Percentiles rank a stretch among this genome's conserved stretches.
These are phyloP conservation scores for Thalia dealbata DNA, from an alignment of 176 grass and related monocot genomes.

Conservation along the genomic window DNA sequence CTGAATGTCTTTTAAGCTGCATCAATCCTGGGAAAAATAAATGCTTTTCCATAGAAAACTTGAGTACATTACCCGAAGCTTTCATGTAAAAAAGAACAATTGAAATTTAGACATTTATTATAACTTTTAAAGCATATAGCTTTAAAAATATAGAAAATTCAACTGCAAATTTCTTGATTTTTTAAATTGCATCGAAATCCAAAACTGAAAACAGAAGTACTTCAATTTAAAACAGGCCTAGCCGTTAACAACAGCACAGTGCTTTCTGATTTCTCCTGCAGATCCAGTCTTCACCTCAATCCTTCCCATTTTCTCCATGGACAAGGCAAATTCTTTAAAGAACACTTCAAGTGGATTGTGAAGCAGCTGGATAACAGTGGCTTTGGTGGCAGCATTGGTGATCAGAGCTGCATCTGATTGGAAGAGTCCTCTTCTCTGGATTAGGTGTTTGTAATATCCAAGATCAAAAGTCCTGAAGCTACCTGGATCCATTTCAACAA, in stretches of 20 bases:
- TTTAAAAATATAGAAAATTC: neutral
- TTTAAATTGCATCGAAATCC: neutral
- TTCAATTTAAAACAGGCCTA: neutral
- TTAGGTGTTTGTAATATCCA: slow-evolving; percentile 16
- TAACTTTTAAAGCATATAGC: neutral
- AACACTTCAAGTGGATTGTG: slow-evolving; percentile 12
- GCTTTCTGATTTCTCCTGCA: slow-evolving; percentile 15
- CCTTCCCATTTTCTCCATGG: slow-evolving; percentile 22
- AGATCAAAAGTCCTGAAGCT: slow-evolving; percentile 24
- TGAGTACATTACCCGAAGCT: neutral
- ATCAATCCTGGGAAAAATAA: too few relatives aligned
- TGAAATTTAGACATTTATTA: neutral
- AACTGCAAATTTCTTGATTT: neutral
- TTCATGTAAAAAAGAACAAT: neutral
- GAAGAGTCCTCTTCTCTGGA: slow-evolving; percentile 17
- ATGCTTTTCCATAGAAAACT: neutral
- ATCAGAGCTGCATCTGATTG: slow-evolving; percentile 16
- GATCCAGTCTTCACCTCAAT: slow-evolving; percentile 20
- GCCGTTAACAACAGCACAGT: neutral
- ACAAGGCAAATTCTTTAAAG: slow-evolving; percentile 17
- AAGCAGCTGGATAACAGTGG: slow-evolving; percentile 1
- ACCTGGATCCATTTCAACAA: slow-evolving; percentile 19
- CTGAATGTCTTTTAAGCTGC: too few relatives aligned
- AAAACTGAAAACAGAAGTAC: neutral
- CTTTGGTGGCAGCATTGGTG: neutral